phyloP scores from a whole-genome alignment of 345 rosid genomes.

The Euphorbia lathyris region DNA sequence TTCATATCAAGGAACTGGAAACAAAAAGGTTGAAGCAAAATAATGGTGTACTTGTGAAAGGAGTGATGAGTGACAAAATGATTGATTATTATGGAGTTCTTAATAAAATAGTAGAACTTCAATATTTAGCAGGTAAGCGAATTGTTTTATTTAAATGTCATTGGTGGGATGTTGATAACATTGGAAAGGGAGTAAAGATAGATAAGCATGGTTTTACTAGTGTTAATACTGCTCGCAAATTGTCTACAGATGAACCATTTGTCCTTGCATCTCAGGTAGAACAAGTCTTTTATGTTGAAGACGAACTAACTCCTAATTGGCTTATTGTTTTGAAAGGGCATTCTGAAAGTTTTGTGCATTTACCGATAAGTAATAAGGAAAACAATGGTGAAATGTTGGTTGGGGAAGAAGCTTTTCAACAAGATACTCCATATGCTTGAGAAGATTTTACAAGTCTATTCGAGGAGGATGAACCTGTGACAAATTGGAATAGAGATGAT shows the following conservation, averaged over 20 bases:
- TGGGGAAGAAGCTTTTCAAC: too few relatives aligned
- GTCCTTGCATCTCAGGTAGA: too few relatives aligned
- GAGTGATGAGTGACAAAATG: background rate
- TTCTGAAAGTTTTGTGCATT: too few relatives aligned
- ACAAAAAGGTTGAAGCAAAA: background rate
- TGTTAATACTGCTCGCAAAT: background rate
- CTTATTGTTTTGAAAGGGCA: background rate
- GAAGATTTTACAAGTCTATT: too few relatives aligned
- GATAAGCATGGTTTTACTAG: background rate
- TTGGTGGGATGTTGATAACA: constrained; percentile 3
- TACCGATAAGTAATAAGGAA: too few relatives aligned
- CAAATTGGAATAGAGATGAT: too few relatives aligned
- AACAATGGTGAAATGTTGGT: too few relatives aligned
- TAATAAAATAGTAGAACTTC: constrained; percentile 4
- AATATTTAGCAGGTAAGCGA: background rate
- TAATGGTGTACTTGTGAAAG: background rate
- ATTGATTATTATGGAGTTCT: constrained; percentile 4
- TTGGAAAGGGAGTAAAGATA: background rate
- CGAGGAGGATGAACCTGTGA: too few relatives aligned
- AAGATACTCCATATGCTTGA: too few relatives aligned
- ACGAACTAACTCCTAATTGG: too few relatives aligned
- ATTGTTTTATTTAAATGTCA: background rate
- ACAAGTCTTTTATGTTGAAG: too few relatives aligned
- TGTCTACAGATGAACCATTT: constrained; percentile 9
- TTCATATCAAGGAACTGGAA: background rate